Conservation (phyloP, 768 basidiomycete genomes). For the Exsudoporus frostii region DNA sequence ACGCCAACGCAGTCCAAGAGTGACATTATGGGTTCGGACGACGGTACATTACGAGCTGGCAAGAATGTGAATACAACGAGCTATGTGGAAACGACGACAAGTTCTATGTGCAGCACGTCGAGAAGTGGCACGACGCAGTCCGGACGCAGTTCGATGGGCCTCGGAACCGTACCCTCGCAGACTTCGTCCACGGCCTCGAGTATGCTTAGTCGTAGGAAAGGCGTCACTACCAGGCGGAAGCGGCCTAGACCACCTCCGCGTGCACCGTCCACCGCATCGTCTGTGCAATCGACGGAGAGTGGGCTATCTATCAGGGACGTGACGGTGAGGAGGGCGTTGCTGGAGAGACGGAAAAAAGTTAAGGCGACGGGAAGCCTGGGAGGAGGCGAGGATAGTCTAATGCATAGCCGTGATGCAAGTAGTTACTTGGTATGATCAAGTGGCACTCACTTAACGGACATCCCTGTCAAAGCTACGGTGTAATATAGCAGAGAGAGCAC, state of each 20-base stretch:
- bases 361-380: slow-evolving; percentile 8
- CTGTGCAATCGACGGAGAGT: slow-evolving; percentile 23
- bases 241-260: slow-evolving; percentile 20
- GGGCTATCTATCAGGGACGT: slow-evolving; percentile 20
- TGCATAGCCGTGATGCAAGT: background rate
- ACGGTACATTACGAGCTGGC: background rate
- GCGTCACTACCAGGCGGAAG: slow-evolving; percentile 14
- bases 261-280: slow-evolving; percentile 27
- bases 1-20: slow-evolving; percentile 1
- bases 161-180: background rate
- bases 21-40: background rate
- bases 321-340: slow-evolving; percentile 23
- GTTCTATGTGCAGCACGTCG: slow-evolving; percentile 4
- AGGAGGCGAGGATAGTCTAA: background rate
- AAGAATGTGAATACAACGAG: background rate
- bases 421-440: background rate
- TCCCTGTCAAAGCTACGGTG: background rate
- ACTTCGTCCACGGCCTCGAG: slow-evolving; percentile 13
- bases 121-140: slow-evolving; percentile 12
- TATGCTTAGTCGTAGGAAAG: slow-evolving; percentile 22
- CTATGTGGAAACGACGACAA: background rate
- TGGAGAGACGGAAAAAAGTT: slow-evolving; percentile 26
- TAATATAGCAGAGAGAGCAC: too few relatives aligned
- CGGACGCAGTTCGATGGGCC: background rate
- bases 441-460: background rate